Conservation (phyloP, 495 filamentous ascomycete species). For the Aspergillus carlsbadensis region DNA sequence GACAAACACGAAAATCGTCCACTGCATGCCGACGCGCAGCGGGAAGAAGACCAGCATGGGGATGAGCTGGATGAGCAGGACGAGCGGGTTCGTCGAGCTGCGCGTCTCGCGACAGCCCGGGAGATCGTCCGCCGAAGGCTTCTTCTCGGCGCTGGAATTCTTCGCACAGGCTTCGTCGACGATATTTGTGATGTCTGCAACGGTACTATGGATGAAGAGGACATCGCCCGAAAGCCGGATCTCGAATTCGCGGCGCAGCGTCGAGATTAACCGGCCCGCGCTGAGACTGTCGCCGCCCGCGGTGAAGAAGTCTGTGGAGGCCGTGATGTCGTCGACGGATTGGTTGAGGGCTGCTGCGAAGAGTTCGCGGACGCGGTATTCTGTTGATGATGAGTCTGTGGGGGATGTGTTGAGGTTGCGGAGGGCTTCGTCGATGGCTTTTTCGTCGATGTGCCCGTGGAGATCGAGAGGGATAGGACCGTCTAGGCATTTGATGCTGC, state of each 20-base stretch:
- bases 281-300: slow-evolving; percentile 6
- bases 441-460: neutral
- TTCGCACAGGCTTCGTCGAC: neutral
- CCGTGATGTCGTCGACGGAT: neutral
- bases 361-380: neutral
- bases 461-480: neutral
- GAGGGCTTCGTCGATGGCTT: neutral
- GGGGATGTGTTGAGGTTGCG: neutral
- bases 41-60: slow-evolving; percentile 3
- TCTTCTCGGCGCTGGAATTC: neutral
- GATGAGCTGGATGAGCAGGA: neutral
- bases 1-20: slow-evolving; percentile 1
- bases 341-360: slow-evolving; percentile 2
- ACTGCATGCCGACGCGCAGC: neutral
- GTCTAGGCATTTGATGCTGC: neutral
- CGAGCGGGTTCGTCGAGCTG: slow-evolving; percentile 1
- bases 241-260: slow-evolving; percentile 2
- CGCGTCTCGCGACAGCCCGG: neutral
- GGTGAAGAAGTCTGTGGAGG: neutral
- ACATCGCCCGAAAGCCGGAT: slow-evolving; percentile 5
- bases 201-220: neutral
- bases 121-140: neutral
- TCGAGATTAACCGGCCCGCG: neutral
- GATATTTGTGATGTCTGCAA: neutral
- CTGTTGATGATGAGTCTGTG: neutral